A percentile compares a stretch with the other conserved stretches of the same genome.
Evolutionary conservation across 768 basidiomycete genomes (phyloP).

Genomic region (Suillus lakei): DNA sequence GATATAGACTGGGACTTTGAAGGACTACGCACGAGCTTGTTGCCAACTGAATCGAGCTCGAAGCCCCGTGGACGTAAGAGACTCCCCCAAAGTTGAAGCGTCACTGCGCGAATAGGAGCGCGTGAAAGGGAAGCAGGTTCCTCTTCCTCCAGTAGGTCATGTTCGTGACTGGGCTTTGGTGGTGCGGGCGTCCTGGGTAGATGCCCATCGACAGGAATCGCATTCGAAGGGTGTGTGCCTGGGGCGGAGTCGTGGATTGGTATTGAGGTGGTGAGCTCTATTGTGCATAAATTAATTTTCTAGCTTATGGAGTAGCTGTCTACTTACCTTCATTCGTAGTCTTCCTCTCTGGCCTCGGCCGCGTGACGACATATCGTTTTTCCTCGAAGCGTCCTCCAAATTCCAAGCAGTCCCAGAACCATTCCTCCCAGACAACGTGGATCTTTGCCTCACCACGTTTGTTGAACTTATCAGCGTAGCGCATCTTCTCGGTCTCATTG

Average conservation of each 20-base stretch:
- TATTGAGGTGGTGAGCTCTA: slow-evolving; percentile 7
- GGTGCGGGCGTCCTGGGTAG: slow-evolving; percentile 28
- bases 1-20: slow-evolving; percentile 45
- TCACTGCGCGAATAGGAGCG: slow-evolving; percentile 53
- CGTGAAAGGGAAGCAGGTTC: slow-evolving; percentile 61
- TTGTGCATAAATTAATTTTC: background rate
- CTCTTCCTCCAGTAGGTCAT: slow-evolving; percentile 51
- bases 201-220: slow-evolving; percentile 12
- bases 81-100: slow-evolving; percentile 71
- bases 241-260: slow-evolving; percentile 21
- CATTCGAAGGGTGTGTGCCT: slow-evolving; percentile 19
- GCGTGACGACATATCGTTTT: slow-evolving; percentile 57
- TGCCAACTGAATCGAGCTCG: slow-evolving; percentile 48
- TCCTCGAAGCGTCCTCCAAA: slow-evolving; percentile 76
- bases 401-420: slow-evolving; percentile 93
- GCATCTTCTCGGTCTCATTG: slow-evolving; percentile 74
- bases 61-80: slow-evolving; percentile 73
- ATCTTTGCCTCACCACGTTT: slow-evolving; percentile 72
- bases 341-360: slow-evolving; percentile 65
- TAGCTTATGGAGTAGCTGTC: background rate
- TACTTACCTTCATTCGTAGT: slow-evolving; percentile 28
- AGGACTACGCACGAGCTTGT: slow-evolving; percentile 66
- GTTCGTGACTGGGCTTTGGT: slow-evolving; percentile 20
- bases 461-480: slow-evolving; percentile 78
- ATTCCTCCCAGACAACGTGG: slow-evolving; percentile 89